Base-by-base conservation (phyloP, 2,329 filamentous ascomycete species). In the Chaetomiaceae sp. region DNA sequence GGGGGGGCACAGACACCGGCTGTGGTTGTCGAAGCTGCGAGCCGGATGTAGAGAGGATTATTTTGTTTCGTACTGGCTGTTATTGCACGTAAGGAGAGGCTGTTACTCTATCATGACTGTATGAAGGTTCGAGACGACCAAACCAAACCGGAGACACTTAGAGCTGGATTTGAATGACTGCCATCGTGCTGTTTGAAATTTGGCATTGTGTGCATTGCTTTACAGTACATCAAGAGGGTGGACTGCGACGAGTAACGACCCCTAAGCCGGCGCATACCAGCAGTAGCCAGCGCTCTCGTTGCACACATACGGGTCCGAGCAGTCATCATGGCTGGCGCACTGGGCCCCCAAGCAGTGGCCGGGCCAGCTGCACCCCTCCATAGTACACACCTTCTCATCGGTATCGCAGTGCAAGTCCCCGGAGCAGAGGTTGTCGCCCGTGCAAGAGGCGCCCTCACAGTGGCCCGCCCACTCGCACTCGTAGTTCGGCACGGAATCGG, bases 381-480 rank as follows among this genome's bases (percentile, higher is more conserved):
- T 38, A 21, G 44, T 53, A 44, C 50, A 53, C 2, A 53, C 11
- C 44, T 53, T 53, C 37, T 53, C 37, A 8, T 11, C 8, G n/a
- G 13, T 29, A 13, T 53, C 43, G 29, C 36, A 53, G 43, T 41
- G 20, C 14, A 41, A 29, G 2, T 21, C 9, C 13, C 16, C 44
- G 5, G 23, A 36, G 32, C 51, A 54, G 45, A 44, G 30, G 41
- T 40, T 23, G 33, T 49, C 25, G 32, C 3, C 32, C 18, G 10
- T 23, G 38, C 45, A 48, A 13, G 3, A 21, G 14, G 40, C 45
- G 7, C 50, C 50, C 36, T 48, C 43, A 37, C 50, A 53, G 30
- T 53, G 50, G 25, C 50, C 50, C 10, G 29, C 36, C 50, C 50
- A 52, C 18, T 41, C 36, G 49, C 49, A 52, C 16, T 29, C 40